A percentile compares a stretch with the other conserved stretches of the same genome.
Evolutionary conservation across 148 eudicot species (phyloP).

Genomic region (Rhododendron ovatum): DNA sequence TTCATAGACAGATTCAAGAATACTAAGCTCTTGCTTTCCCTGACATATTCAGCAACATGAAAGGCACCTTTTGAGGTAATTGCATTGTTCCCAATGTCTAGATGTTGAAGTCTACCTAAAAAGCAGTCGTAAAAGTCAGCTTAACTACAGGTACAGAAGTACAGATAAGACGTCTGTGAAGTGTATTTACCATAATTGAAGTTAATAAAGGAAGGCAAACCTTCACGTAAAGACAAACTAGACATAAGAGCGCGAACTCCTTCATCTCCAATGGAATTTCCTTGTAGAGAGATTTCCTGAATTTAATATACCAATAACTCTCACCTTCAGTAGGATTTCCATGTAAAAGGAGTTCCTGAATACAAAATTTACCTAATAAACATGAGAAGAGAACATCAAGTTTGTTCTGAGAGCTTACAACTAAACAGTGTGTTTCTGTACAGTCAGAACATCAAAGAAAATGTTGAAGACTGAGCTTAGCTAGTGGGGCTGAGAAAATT

Average conservation of each 20-base stretch:
- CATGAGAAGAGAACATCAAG: not conserved
- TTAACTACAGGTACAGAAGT: not conserved
- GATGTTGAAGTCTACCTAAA: slow-evolving; percentile 48
- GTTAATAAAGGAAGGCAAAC: slow-evolving; percentile 26
- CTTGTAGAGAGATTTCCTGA: slow-evolving; percentile 86
- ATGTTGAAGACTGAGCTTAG: not conserved
- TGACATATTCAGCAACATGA: slow-evolving; percentile 76
- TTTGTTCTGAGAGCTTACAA: not conserved
- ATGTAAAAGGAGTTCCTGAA: slow-evolving; percentile 67
- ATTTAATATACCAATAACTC: slow-evolving; percentile 2
- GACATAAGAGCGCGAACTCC: slow-evolving; percentile 77
- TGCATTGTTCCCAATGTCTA: slow-evolving; percentile 86
- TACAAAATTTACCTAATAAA: not conserved
- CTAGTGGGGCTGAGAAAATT: not conserved
- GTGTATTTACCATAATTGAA: not conserved
- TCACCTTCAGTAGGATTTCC: slow-evolving; percentile 56
- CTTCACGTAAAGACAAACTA: slow-evolving; percentile 65
- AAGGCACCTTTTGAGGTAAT: slow-evolving; percentile 74
- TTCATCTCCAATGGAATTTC: slow-evolving; percentile 93
- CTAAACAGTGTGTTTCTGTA: not conserved
- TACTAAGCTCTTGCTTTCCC: slow-evolving; percentile 62
- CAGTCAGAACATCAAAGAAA: not conserved
- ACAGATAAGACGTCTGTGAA: not conserved
- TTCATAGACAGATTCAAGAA: slow-evolving; percentile 81
- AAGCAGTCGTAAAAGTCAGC: slow-evolving; percentile 4